Base-by-base conservation (phyloP, 306 rosid genomes). In the Myrica gale region DNA sequence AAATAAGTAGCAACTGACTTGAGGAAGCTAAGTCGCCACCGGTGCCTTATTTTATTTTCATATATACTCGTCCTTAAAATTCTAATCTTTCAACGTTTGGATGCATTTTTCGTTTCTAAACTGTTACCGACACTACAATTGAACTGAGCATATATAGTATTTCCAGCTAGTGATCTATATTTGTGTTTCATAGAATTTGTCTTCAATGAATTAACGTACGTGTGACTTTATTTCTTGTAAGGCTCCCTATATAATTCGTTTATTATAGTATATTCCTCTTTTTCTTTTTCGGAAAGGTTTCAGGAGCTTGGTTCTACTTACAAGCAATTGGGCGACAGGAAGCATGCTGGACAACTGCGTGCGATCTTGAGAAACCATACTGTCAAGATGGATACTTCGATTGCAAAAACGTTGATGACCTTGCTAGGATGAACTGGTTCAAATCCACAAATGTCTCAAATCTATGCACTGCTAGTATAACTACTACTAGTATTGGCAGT, bases 271-370 rank as follows among this genome's bases (percentile, higher is more conserved):
- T 67, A 46, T 69, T 69, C 65, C 51, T 23, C 76, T 56, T 16
- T 66, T 67, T 7, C 63, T 57, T 72, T 68, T 47, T 11, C 13
- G 3, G 15, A 2, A 48, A 48, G 53, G 5, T 48, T 48, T 71
- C 84, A 74, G 92, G 92, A 56, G 77, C 92, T 44, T 67, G 84
- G 21, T 88, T 87, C 88, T 88, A 88, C 43, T 76, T 86, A 48
- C 66, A 86, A 54, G 77, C 92, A 16, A 80, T 85, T 21, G 89
- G 77, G 79, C 43, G 92, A 23, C 90, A 88, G 50, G 84, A 84
- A 17, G 90, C 84, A 74, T 90, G 95, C 58, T 90, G 95, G 95
- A 86, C 77, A 78, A 86, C 79, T 51, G 92, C 74, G 32, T 90
- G 95, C 45, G 46, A 23, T 32, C 69, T 82, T 58, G 66, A 86